These are phyloP conservation scores for Chamaecyparis obtusa DNA, from an alignment of 75 land plant species.

Conservation along the genomic window DNA sequence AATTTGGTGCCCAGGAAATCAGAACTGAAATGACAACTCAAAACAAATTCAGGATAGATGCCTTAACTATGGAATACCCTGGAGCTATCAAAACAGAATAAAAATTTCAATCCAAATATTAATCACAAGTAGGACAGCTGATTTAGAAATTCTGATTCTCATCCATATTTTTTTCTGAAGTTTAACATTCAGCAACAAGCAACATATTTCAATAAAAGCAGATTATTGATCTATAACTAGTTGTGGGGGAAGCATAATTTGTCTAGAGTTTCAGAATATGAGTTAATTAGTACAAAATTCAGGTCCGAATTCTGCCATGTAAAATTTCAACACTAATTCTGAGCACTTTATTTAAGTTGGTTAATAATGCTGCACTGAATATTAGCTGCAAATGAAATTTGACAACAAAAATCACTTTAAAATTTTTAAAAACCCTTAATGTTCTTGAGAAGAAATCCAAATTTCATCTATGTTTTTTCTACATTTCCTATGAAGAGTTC, in stretches of 20 bases:
- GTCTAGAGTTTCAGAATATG: neutral
- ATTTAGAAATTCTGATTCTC: neutral
- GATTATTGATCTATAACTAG: neutral
- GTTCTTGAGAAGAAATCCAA: neutral
- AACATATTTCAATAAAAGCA: neutral
- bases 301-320: neutral
- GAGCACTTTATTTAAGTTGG: neutral
- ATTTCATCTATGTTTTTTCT: too few species aligned
- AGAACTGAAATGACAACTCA: conserved; percentile 56
- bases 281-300: neutral
- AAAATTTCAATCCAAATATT: conserved; percentile 3
- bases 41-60: neutral
- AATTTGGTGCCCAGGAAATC: conserved; percentile 94
- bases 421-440: neutral
- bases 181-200: neutral
- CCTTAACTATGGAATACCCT: neutral
- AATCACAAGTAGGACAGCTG: neutral
- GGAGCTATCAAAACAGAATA: neutral
- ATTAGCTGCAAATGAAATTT: neutral
- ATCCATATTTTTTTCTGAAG: neutral
- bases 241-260: neutral
- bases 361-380: neutral
- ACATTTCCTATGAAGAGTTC: too few species aligned
- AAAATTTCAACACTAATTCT: neutral
- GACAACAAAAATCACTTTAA: neutral